Evolutionary conservation across 164 flowering plant genomes (phyloP), one percentile per base, ranked within the genome.

Genomic region (Taxillus chinensis): DNA sequence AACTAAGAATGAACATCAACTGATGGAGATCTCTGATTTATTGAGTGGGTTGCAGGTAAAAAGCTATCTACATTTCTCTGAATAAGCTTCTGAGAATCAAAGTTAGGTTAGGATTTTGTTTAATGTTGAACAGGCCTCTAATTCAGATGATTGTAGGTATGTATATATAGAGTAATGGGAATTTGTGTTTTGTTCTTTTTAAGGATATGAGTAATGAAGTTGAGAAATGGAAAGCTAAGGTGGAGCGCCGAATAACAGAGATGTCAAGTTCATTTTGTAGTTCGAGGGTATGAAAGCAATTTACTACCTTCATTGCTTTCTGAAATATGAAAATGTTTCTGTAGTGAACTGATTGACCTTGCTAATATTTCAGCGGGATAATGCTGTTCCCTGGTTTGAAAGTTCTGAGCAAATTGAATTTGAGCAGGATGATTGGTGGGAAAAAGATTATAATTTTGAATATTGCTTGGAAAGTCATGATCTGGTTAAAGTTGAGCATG

Each of bases 321-420:
- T 53, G 73, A 75, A 37, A 50, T 58, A 38, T 78, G 81, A 77
- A 73, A 70, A 52, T 73, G 72, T 68, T 72, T 73, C 70, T 68
- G 70, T 70, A 70, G 57, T 78, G 42, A 69, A 68, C 55, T 62
- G 67, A 56, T 62, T 42, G 70, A 67, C 59, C 55, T 72, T 45
- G 55, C 67, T 39, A 66, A 4, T 50, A 56, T n/a, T 73, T 59
- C 67, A 61, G 17, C 67, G 37, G 14, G 63, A 68, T 12, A 69
- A 67, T 57, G 9, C 70, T 62, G 61, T 40, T 37, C 65, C 73
- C 16, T 70, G 70, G 78, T 53, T 68, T 42, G 75, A 43, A 45
- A 68, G 52, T 42, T 10, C 58, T 11, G 71, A 70, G 16, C 12
- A 58, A 8, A 51, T 61, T 16, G 55, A 68, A 45, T 39, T 64